These are phyloP conservation scores for Colletotrichum euphorbiae DNA, from an alignment of 2,329 filamentous ascomycete genomes.

Conservation along the genomic window DNA sequence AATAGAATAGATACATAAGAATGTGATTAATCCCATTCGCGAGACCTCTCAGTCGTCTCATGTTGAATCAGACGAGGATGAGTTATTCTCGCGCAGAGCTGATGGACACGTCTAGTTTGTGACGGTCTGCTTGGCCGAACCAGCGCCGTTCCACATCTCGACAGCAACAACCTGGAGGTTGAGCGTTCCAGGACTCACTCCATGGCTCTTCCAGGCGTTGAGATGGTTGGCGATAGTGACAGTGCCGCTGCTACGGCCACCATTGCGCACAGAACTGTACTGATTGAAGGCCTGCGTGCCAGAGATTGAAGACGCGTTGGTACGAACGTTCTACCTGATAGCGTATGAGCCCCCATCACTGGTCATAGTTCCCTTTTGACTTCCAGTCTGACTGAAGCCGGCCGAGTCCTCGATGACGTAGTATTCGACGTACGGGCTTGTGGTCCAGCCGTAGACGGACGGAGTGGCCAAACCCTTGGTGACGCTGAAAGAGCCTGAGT, in stretches of 20 bases:
- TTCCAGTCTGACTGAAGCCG: conserved; percentile 42
- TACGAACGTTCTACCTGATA: conserved; percentile 50
- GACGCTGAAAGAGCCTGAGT: conserved; percentile 8
- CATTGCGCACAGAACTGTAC: conserved; percentile 59
- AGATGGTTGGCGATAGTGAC: conserved; percentile 64
- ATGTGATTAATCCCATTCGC: no score
- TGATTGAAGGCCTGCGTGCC: conserved; percentile 63
- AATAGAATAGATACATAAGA: no score
- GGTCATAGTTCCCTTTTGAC: conserved; percentile 47
- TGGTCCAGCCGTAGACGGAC: conserved; percentile 67
- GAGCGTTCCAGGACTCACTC: conserved; percentile 59
- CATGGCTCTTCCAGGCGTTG: conserved; percentile 60
- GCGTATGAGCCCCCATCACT: conserved; percentile 51
- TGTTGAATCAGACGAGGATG: no score
- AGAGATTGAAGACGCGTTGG: conserved; percentile 58
- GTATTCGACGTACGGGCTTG: conserved; percentile 66
- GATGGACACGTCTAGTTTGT: background rate
- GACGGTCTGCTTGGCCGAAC: conserved; percentile 20
- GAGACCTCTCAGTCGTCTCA: no score
- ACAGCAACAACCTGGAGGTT: conserved; percentile 65
- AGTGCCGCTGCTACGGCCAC: conserved; percentile 51
- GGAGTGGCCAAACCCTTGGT: conserved; percentile 17
- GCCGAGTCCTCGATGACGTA: conserved; percentile 62
- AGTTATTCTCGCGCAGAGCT: no score
- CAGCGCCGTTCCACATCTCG: conserved; percentile 55